Base-by-base conservation (phyloP, 495 filamentous ascomycete species). In the Penicillium canescens region DNA sequence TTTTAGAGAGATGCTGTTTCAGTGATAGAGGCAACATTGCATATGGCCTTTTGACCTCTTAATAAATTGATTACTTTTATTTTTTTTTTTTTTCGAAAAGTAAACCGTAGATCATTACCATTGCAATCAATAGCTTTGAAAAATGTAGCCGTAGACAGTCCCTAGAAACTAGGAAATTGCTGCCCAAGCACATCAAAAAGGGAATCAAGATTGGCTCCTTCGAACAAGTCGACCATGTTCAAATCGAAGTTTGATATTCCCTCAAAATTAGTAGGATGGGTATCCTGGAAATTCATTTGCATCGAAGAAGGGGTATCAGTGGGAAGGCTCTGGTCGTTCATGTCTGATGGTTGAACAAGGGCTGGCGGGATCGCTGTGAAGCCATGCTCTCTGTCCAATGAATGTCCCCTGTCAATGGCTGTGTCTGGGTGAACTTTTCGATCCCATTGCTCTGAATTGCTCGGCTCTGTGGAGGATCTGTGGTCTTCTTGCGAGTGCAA, bases 121-220 rank as follows among this genome's bases (percentile, higher is more conserved):
- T 31, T 31, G 28, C 7, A 9, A 2, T 31, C 28, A 31, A 31
- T 8, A 5, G 28, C 5, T 31, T 31, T 2, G 9, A 9, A 31
- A 10, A 8, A 1, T 31, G 9, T 21, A 28, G 0, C 12, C 16
- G 12, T 20, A 51, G 39, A 42, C 5, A 11, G 9, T n/a, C 7
- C 39, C 59, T 48, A 70, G 18, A 72, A 72, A 40, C 63, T 68
- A 6, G 69, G 67, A 55, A 67, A 73, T 35, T 69, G 70, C 54
- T 73, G 70, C 18, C 68, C 67, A 37, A 74, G 65, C 39, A 73
- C 56, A 59, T 76, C 72, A 49, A 73, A 67, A 33, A 74, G 41
- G 18, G 67, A 62, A 54, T 76, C 68, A 20, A 71, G 69, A 47
- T 70, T 66, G 13, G 61, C 66, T 16, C 65, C 70, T 23, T 71